Evolutionary conservation across 345 rosid genomes (phyloP).

Genomic region (Brassica cretica): DNA sequence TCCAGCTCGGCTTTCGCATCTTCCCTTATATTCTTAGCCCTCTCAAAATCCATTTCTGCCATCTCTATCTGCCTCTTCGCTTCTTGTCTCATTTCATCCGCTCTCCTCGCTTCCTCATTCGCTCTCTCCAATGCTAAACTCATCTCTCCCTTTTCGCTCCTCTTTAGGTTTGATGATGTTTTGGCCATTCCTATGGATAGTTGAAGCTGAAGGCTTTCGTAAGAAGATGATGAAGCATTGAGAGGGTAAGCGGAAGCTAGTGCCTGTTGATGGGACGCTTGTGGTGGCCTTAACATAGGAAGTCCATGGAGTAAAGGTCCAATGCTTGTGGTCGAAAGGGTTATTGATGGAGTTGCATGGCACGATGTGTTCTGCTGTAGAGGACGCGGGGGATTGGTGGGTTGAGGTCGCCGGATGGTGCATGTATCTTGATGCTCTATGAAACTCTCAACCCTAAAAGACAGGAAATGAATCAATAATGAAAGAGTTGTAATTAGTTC

Average conservation of each 20-base stretch:
- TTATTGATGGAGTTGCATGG: constrained; percentile 51
- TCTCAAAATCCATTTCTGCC: constrained; percentile 78
- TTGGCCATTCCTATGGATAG: constrained; percentile 43
- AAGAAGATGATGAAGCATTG: constrained; percentile 21
- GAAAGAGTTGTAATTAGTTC: background rate
- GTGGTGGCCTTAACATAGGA: constrained; percentile 51
- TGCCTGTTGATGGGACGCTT: constrained; percentile 28
- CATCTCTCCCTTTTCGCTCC: constrained; percentile 35
- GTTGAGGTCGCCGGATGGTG: constrained; percentile 53
- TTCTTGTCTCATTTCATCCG: constrained; percentile 63
- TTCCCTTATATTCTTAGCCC: constrained; percentile 73
- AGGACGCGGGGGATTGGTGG: constrained; percentile 34
- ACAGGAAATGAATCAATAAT: constrained; percentile 1
- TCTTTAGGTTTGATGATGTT: constrained; percentile 21
- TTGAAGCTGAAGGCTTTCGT: constrained; percentile 27
- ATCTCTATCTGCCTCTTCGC: constrained; percentile 70
- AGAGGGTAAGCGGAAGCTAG: constrained; percentile 27
- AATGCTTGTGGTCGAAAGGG: constrained; percentile 58
- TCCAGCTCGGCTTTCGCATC: constrained; percentile 78
- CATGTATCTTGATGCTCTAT: constrained; percentile 97
- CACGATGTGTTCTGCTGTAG: constrained; percentile 42
- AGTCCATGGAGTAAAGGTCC: constrained; percentile 45
- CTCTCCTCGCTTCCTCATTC: constrained; percentile 49
- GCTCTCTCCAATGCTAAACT: constrained; percentile 43
- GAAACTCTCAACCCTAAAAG: constrained; percentile 85